These are phyloP conservation scores for Yamadazyma atmosphaerica DNA, from an alignment of 1,139 yeast species.

Conservation along the genomic window DNA sequence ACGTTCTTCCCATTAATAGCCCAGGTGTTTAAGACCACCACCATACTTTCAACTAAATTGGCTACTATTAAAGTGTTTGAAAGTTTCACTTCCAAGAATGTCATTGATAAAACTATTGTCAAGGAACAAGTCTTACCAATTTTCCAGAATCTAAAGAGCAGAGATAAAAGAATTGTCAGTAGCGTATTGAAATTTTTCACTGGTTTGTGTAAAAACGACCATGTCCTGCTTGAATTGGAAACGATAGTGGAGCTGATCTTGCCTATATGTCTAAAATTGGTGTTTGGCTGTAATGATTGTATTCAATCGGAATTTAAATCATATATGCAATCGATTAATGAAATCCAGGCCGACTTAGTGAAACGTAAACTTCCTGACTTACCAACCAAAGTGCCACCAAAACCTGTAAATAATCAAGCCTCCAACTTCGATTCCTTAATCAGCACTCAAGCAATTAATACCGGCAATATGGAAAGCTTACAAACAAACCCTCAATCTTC, in stretches of 20 bases:
- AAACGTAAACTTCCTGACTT: conserved; percentile 31
- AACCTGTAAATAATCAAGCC: conserved; percentile 5
- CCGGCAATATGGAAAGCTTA: conserved; percentile 26
- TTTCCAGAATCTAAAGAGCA: conserved; percentile 69
- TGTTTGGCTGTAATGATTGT: conserved; percentile 46
- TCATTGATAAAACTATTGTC: conserved; percentile 71
- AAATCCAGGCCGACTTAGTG: conserved; percentile 30
- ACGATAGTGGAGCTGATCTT: conserved; percentile 36
- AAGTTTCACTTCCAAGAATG: conserved; percentile 53
- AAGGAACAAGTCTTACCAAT: conserved; percentile 79
- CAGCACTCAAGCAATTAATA: conserved; percentile 33
- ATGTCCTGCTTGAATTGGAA: conserved; percentile 38
- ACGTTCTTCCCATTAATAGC: conserved; percentile 72
- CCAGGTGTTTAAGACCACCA: conserved; percentile 76
- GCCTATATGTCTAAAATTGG: conserved; percentile 38
- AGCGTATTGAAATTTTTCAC: conserved; percentile 56
- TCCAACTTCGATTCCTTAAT: conserved; percentile 33
- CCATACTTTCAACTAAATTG: conserved; percentile 74
- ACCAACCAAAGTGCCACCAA: conserved; percentile 18
- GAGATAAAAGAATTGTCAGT: conserved; percentile 67
- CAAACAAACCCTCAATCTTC: conserved; percentile 25
- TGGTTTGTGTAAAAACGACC: conserved; percentile 39
- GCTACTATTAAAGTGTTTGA: conserved; percentile 68
- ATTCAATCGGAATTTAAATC: conserved; percentile 34
- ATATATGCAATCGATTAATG: conserved; percentile 28